These are phyloP conservation scores for Croton setiger DNA, from an alignment of 441 rosid genomes.

Conservation along the genomic window DNA sequence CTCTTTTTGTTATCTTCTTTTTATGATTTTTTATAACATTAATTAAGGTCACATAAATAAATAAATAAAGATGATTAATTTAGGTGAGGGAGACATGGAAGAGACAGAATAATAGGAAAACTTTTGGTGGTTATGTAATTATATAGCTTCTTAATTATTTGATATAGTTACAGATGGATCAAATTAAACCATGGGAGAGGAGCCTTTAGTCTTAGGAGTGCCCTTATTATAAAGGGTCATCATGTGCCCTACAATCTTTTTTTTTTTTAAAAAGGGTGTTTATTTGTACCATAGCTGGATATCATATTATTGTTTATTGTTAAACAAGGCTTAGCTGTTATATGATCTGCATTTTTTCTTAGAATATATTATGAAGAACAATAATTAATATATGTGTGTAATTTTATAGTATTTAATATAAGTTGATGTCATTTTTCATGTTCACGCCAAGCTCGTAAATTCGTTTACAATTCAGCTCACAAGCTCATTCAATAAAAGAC, in stretches of 20 bases:
- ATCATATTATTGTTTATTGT: slow-evolving; percentile 14
- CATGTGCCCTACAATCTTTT: neutral
- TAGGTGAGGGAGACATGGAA: slow-evolving; percentile 13
- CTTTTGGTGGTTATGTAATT: slow-evolving; percentile 15
- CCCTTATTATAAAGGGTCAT: neutral
- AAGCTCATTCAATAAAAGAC: too few relatives aligned
- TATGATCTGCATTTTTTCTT: too few relatives aligned
- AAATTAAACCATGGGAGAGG: slow-evolving; percentile 15
- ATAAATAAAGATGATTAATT: too few relatives aligned
- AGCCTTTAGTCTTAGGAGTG: neutral
- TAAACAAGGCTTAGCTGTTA: slow-evolving; percentile 20
- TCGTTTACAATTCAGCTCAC: too few relatives aligned
- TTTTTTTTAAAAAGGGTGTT: neutral
- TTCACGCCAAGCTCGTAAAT: too few relatives aligned
- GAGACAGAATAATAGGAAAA: slow-evolving; percentile 28
- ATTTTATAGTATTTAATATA: too few relatives aligned
- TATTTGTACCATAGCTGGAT: slow-evolving; percentile 25
- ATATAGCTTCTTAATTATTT: neutral
- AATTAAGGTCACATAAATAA: too few relatives aligned
- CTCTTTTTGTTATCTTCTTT: too few relatives aligned
- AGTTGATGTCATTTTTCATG: too few relatives aligned
- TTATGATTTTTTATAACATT: too few relatives aligned
- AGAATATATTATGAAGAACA: too few relatives aligned
- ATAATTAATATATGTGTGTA: too few relatives aligned
- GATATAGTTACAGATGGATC: neutral